phyloP scores from a whole-genome alignment of 164 flowering plant species.

The Hamamelis virginiana region DNA sequence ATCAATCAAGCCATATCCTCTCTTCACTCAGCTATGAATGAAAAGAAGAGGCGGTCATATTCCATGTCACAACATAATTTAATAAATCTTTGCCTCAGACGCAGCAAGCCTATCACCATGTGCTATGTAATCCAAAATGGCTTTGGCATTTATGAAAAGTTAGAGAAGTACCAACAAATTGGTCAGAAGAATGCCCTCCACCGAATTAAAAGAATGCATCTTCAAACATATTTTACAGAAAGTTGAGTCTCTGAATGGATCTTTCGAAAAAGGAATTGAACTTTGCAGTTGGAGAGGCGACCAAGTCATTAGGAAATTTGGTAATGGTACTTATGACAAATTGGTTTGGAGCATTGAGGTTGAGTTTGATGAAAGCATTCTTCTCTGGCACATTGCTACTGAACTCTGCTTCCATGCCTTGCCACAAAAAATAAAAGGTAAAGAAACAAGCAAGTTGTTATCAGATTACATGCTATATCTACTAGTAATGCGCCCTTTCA shows the following conservation, averaged over 20 bases:
- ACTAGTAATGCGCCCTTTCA: too few relatives aligned
- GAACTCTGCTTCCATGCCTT: slow-evolving; percentile 2
- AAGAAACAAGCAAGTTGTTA: slow-evolving; percentile 1
- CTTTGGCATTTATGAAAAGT: not conserved
- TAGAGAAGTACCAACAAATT: not conserved
- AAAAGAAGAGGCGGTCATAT: not conserved
- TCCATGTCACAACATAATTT: too few relatives aligned
- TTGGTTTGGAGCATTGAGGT: not conserved
- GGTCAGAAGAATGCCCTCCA: not conserved
- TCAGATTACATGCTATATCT: slow-evolving; percentile 27
- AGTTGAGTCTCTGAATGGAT: not conserved
- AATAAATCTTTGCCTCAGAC: too few relatives aligned
- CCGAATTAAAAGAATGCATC: not conserved
- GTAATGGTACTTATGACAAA: too few relatives aligned
- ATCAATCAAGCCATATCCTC: too few relatives aligned
- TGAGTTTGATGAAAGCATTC: slow-evolving; percentile 15
- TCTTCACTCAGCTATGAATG: not conserved
- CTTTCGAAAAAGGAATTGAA: not conserved
- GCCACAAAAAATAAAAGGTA: not conserved
- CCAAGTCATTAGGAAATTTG: not conserved
- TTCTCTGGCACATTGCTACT: slow-evolving; percentile 28
- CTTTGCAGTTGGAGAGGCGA: not conserved
- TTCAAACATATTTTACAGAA: not conserved
- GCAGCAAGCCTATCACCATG: too few relatives aligned
- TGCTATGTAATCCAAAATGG: not conserved